Conservation (phyloP, 306 rosid species). For the Canavalia ensiformis region DNA sequence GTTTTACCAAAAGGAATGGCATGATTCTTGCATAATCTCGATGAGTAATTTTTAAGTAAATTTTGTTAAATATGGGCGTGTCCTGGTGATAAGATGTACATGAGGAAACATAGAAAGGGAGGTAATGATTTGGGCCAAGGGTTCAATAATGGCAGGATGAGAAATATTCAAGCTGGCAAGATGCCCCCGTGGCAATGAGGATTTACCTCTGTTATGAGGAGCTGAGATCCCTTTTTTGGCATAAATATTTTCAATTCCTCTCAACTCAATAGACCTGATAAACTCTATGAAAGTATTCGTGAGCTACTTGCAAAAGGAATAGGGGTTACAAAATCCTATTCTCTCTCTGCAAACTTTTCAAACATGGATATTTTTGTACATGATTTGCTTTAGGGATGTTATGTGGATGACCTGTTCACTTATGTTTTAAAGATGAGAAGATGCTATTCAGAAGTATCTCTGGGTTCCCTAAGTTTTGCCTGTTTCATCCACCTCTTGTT, state of each 20-base stretch:
- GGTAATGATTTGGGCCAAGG: too few species aligned
- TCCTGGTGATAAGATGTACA: too few species aligned
- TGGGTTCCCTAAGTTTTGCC: background rate
- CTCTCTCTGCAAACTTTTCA: background rate
- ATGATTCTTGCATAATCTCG: conserved; percentile 16
- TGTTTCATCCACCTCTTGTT: background rate
- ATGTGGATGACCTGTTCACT: conserved; percentile 1
- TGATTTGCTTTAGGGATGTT: conserved; percentile 24
- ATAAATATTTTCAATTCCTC: too few species aligned
- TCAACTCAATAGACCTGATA: background rate
- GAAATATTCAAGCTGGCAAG: too few species aligned
- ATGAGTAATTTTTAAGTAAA: conserved; percentile 1
- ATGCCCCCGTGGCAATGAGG: too few species aligned
- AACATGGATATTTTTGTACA: background rate
- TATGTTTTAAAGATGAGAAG: background rate
- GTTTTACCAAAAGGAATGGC: conserved; percentile 13
- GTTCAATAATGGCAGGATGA: too few species aligned
- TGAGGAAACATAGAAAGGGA: too few species aligned
- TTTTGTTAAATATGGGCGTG: background rate
- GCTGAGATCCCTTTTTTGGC: too few species aligned
- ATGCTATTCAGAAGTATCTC: background rate
- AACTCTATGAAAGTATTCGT: conserved; percentile 1
- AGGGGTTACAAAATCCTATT: background rate
- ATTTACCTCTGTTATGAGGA: too few species aligned
- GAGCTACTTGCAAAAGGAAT: background rate